Conservation (phyloP, 2,329 filamentous ascomycete genomes). For the Pseudogymnoascus sp. region DNA sequence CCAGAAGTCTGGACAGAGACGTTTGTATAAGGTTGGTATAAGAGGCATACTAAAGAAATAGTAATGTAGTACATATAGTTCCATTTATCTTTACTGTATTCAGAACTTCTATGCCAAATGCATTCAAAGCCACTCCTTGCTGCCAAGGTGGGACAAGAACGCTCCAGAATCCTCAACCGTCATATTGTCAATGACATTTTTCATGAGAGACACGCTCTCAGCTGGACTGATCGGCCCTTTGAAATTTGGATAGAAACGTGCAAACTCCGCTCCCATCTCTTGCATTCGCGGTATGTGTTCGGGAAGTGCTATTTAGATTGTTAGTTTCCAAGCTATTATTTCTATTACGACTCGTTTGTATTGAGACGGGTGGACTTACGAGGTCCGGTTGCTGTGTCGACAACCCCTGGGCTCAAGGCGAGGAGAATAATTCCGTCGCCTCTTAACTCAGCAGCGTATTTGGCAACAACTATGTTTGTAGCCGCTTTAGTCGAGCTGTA, state of each 20-base stretch:
- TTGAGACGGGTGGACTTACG: neutral
- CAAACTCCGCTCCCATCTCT: conserved; percentile 7
- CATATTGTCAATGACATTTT: conserved; percentile 18
- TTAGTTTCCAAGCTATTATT: neutral
- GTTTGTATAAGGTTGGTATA: no score
- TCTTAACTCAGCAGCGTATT: conserved; percentile 42
- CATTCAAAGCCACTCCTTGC: conserved; percentile 17
- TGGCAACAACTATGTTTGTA: conserved; percentile 45
- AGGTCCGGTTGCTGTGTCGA: conserved; percentile 34
- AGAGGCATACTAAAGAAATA: neutral
- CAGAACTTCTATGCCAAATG: neutral
- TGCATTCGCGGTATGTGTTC: neutral
- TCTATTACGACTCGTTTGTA: neutral
- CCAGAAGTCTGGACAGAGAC: no score
- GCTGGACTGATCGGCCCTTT: conserved; percentile 12
- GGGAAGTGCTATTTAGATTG: neutral
- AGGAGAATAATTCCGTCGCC: conserved; percentile 45
- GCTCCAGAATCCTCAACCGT: conserved; percentile 16
- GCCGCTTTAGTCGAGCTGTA: conserved; percentile 48
- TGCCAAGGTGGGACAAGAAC: conserved; percentile 18
- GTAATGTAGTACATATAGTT: neutral
- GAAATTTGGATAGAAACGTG: conserved; percentile 14
- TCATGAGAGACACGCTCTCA: conserved; percentile 17
- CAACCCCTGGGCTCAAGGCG: conserved; percentile 43
- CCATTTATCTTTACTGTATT: neutral